phyloP scores from a whole-genome alignment of 495 filamentous ascomycete species.

The Pseudomonodictys pantanalensis region DNA sequence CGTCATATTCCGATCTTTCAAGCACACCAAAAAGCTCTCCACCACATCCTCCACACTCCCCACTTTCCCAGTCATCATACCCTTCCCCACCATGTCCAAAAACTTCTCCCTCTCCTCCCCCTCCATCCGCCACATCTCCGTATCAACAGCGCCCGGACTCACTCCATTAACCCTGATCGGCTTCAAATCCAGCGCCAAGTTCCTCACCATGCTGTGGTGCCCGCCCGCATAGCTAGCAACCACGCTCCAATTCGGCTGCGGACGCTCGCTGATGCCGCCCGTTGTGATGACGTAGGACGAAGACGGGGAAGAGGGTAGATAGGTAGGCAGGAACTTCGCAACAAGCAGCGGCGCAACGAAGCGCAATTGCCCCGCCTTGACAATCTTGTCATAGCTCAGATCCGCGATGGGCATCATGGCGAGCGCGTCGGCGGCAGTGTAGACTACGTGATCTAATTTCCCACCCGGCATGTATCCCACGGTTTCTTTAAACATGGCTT shows the following conservation, averaged over 20 bases:
- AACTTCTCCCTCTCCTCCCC: conserved; percentile 24
- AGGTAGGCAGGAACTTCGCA: conserved; percentile 30
- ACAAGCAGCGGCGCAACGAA: conserved; percentile 39
- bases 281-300: conserved; percentile 38
- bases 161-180: conserved; percentile 40
- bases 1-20: conserved; percentile 39
- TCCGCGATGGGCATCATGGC: conserved; percentile 18
- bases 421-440: conserved; percentile 40
- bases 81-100: conserved; percentile 39
- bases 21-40: conserved; percentile 36
- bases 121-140: conserved; percentile 36
- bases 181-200: conserved; percentile 38
- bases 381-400: conserved; percentile 17
- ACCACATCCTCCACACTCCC: conserved; percentile 37
- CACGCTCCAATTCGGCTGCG: conserved; percentile 29
- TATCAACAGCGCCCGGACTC: conserved; percentile 38
- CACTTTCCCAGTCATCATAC: conserved; percentile 34
- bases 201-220: conserved; percentile 33
- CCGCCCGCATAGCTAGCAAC: conserved; percentile 33
- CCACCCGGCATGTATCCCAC: neutral
- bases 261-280: conserved; percentile 34
- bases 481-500: conserved; percentile 33
- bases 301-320: conserved; percentile 23
- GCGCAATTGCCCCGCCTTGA: conserved; percentile 38
- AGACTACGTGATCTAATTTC: conserved; percentile 40